Evolutionary conservation across 2,329 filamentous ascomycete species (phyloP).

Genomic region (Cladorrhinum sp.): DNA sequence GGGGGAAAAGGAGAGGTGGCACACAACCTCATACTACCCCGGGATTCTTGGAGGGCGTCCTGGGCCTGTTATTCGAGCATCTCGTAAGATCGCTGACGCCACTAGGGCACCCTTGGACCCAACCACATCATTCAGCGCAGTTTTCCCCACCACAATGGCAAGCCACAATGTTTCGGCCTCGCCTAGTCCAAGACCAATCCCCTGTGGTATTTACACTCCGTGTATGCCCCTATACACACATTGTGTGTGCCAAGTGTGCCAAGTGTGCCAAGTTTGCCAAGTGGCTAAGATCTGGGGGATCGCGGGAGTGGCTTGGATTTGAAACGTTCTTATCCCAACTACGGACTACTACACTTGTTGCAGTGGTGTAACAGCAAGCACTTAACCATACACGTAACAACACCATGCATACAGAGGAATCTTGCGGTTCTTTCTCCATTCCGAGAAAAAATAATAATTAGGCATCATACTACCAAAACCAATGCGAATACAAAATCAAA

Average conservation of each 20-base stretch:
- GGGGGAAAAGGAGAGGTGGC: neutral
- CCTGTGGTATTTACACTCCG: too few relatives aligned
- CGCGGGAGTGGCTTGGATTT: slow-evolving; percentile 1
- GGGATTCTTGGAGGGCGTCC: neutral
- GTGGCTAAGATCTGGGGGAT: slow-evolving; percentile 7
- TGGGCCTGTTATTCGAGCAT: neutral
- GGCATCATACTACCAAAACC: too few relatives aligned
- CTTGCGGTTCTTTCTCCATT: too few relatives aligned
- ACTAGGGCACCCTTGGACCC: neutral
- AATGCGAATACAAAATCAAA: neutral
- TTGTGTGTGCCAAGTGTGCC: neutral
- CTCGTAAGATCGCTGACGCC: neutral
- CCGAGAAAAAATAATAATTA: slow-evolving; percentile 1
- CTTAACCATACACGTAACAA: too few relatives aligned
- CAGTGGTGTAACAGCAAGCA: neutral
- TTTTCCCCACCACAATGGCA: neutral
- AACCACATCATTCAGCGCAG: neutral
- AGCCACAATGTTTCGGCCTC: neutral
- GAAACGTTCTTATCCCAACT: neutral
- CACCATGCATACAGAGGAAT: too few relatives aligned
- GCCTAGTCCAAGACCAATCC: neutral
- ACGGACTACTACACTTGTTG: neutral
- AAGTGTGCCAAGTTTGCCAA: neutral
- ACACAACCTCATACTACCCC: neutral
- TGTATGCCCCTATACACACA: neutral